phyloP scores from a whole-genome alignment of 257 asterid species.

The Ehretia macrophylla region DNA sequence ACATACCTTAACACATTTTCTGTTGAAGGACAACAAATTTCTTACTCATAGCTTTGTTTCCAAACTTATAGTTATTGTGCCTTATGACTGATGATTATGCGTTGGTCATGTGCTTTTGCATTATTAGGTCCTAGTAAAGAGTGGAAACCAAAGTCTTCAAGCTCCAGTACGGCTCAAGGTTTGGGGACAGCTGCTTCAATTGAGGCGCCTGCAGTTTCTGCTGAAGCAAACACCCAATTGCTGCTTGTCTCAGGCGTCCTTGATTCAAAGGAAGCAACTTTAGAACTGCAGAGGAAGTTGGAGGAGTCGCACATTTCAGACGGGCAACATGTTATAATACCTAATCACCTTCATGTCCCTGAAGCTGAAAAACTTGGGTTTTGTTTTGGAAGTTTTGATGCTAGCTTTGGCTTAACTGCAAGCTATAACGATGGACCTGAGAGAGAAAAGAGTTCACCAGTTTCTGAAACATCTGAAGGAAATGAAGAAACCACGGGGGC shows the following conservation, averaged over 20 bases:
- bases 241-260: conserved; percentile 27
- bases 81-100: no score
- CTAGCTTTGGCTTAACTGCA: conserved; percentile 53
- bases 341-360: conserved; percentile 81
- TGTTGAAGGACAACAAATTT: no score
- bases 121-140: conserved; percentile 66
- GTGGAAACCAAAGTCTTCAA: conserved; percentile 84
- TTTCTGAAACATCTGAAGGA: conserved; percentile 51
- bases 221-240: conserved; percentile 37
- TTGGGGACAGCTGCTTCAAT: conserved; percentile 35
- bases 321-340: conserved; percentile 71
- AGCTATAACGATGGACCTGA: conserved; percentile 36
- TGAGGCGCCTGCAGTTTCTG: conserved; percentile 38
- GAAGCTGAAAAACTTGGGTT: conserved; percentile 83
- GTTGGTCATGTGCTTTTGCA: conserved; percentile 7
- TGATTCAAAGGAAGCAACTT: conserved; percentile 46
- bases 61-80: no score
- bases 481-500: conserved; percentile 55
- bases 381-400: conserved; percentile 90
- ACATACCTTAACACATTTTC: no score
- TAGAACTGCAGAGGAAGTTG: conserved; percentile 61
- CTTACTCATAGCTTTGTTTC: no score
- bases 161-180: conserved; percentile 40
- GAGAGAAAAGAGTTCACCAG: conserved; percentile 34
- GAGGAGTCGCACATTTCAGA: conserved; percentile 56